Base-by-base conservation (phyloP, 352 stramenopile species). In the Phytophthora lateralis region DNA sequence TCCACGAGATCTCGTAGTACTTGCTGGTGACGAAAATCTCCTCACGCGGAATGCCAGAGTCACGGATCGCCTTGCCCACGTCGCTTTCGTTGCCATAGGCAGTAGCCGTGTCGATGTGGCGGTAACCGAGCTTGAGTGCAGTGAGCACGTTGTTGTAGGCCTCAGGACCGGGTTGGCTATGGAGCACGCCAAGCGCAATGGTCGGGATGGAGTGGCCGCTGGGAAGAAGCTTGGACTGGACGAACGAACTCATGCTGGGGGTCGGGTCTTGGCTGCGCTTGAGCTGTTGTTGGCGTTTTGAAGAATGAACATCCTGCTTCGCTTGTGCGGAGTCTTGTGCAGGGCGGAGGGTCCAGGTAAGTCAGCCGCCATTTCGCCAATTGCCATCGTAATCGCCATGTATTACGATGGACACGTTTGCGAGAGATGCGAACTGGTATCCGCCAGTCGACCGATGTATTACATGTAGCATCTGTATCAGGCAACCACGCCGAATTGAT, bases 21-120 rank as follows among this genome's bases (percentile, higher is more conserved):
- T 97, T 97, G 55, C 77, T 93, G n/a, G 87, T 95, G 2, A 97
- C 47, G 65, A 96, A 97, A 24, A 97, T 80, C 18, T 95, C 75
- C 6, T 82, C 55, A 12, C 89, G 78, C 6, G 76, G 72, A 6
- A 96, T 66, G 24, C 88, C 78, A 18, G 85, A 89, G 58, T 96
- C 88, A 21, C 52, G 61, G 48, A 92, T 66, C 8, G 75, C 91
- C 34, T 67, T 54, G 18, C 91, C 91, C 11, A 97, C 92, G n/a
- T 93, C 87, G 14, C 44, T 56, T 42, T 97, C 89, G 63, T 98
- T 98, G 10, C 81, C 49, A 65, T 97, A 97, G 3, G 90, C 53
- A 29, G 82, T 76, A 4, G 91, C 91, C 12, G 82, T 93, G 69
- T 97, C 91, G 55, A 98, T 97, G 61, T 96, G 86, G 29, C 91